Conservation (phyloP, 1,139 yeast species). For the Eremothecium sinecaudum region DNA sequence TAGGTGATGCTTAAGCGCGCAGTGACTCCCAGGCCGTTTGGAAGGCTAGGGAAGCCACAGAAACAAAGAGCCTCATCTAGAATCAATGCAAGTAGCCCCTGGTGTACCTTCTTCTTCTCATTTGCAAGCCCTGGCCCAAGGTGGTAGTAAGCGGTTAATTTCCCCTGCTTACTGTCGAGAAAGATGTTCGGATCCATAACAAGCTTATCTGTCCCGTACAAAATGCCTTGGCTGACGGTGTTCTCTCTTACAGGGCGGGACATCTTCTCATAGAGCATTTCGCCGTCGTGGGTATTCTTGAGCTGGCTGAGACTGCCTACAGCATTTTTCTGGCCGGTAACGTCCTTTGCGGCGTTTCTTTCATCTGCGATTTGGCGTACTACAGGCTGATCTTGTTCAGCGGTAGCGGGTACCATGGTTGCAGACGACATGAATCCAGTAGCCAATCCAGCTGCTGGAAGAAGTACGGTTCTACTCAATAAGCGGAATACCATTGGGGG, state of each 20-base stretch:
- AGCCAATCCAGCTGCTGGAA: conserved; percentile 27
- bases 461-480: conserved; percentile 16
- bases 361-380: too few relatives aligned
- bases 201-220: conserved; percentile 52
- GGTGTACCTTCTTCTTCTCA: conserved; percentile 65
- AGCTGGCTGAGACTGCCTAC: too few relatives aligned
- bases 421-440: conserved; percentile 24
- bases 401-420: conserved; percentile 26
- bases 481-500: conserved; percentile 8
- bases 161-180: conserved; percentile 38
- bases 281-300: too few relatives aligned
- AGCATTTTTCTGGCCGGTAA: conserved; percentile 14
- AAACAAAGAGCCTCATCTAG: conserved; percentile 80
- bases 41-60: conserved; percentile 80
- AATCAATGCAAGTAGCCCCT: conserved; percentile 75
- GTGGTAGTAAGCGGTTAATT: conserved; percentile 55
- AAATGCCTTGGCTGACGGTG: conserved; percentile 57
- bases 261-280: conserved; percentile 32
- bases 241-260: conserved; percentile 55
- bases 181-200: conserved; percentile 62
- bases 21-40: conserved; percentile 83
- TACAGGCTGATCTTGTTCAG: too few relatives aligned
- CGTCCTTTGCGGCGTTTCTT: too few relatives aligned
- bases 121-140: conserved; percentile 57
- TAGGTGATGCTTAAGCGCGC: conserved; percentile 66